Evolutionary conservation across 208 protist genomes (phyloP), one percentile per base, ranked within the genome.

Genomic region (Trypanosoma rangeli): DNA sequence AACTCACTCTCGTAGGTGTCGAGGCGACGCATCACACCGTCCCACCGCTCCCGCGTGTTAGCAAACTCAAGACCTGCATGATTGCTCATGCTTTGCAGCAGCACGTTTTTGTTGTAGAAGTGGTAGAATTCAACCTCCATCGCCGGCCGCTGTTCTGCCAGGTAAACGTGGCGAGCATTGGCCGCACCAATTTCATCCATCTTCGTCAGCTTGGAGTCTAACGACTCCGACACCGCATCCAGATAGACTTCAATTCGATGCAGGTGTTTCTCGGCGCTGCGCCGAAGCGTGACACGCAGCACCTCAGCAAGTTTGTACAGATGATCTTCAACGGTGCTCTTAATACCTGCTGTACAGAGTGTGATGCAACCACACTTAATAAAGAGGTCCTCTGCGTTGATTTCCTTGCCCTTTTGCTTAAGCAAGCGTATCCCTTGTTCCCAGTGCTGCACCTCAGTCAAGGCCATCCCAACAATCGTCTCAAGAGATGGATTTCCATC

Each of bases 361-460:
- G 86, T 96, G 70, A 99, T 89, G 86, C 97, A 98, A 73, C 93
- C 94, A 61, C 98, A 94, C 63, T 93, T 92, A 68, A 97, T 92
- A 66, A 90, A 88, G 46, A 97, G 86, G 10, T 98, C 96, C 66
- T 98, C 86, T 46, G 84, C 64, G 74, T 98, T 97, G 59, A 97
- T 95, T 64, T 98, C 95, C 79, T 97, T 96, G 29, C 91, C 92
- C 73, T 98, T 98, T 66, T 96, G 82, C 80, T 98, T 98, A 16
- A 99, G 80, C 60, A 98, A 75, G 12, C 92, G 91, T 64, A 98
- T 94, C 71, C 97, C 97, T 76, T 92, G 85, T 76, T 99, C 97
- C 92, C 90, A 99, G 64, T 99, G 93, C 61, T 89, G 84, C n/a
- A 97, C 93, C 71, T 98, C 90, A 5, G 76, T 90, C 46, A 99